Percentiles rank a stretch among this genome's conserved stretches.
Conservation (phyloP, 1,284 basidiomycete genomes). For the Moesziomyces antarcticus region DNA sequence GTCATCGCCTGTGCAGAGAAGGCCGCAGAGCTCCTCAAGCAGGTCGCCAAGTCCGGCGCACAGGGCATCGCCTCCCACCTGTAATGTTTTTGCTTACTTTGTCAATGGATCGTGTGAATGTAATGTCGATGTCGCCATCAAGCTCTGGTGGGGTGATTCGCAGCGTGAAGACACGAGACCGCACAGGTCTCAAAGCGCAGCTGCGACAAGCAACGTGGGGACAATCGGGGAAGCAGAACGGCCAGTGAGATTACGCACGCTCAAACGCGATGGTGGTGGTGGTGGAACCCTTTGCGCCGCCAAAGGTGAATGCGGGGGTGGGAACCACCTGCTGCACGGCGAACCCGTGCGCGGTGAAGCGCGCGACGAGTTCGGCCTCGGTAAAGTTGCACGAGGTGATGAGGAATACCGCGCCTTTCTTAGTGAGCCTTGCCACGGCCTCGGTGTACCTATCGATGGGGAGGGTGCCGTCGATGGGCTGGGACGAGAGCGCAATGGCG, state of each 20-base stretch:
- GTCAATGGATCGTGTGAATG: neutral
- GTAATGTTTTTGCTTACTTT: slow-evolving; percentile 3
- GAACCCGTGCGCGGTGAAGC: slow-evolving; percentile 70
- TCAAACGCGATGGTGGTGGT: slow-evolving; percentile 56
- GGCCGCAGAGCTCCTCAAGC: slow-evolving; percentile 40
- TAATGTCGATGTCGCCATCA: neutral
- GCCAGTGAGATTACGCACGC: slow-evolving; percentile 1
- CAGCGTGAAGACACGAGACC: too few relatives aligned
- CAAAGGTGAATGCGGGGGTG: slow-evolving; percentile 59
- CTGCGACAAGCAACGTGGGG: too few relatives aligned
- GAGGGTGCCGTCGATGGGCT: slow-evolving; percentile 72
- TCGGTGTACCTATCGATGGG: slow-evolving; percentile 76
- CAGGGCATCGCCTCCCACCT: slow-evolving; percentile 31
- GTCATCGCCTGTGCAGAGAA: slow-evolving; percentile 54
- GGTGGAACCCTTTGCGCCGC: slow-evolving; percentile 52
- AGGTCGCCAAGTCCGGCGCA: slow-evolving; percentile 9
- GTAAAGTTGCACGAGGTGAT: slow-evolving; percentile 91
- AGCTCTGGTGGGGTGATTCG: too few relatives aligned
- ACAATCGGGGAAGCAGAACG: too few relatives aligned
- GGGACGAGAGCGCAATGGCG: slow-evolving; percentile 81
- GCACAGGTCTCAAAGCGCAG: too few relatives aligned
- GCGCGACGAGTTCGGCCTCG: slow-evolving; percentile 77
- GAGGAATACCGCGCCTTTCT: slow-evolving; percentile 75
- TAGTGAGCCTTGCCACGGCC: slow-evolving; percentile 74
- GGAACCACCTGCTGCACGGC: slow-evolving; percentile 54